Conservation (phyloP, 2,329 filamentous ascomycete species). For the Aspergillus calidoustus region DNA sequence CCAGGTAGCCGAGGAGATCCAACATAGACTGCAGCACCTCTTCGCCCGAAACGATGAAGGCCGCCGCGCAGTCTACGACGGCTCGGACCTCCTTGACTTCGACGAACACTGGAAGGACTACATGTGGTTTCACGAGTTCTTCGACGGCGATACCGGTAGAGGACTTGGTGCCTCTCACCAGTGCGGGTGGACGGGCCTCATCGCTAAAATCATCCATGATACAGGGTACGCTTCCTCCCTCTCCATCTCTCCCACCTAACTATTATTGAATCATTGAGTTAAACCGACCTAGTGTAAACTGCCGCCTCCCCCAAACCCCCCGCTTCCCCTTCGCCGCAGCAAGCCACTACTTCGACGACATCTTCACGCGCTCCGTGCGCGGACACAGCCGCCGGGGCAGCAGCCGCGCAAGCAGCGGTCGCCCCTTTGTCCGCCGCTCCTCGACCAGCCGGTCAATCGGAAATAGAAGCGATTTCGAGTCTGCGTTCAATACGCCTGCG, state of each 20-base stretch:
- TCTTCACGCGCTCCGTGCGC: slow-evolving; percentile 65
- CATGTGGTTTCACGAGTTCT: slow-evolving; percentile 97
- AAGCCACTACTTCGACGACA: slow-evolving; percentile 93
- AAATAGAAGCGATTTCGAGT: slow-evolving; percentile 76
- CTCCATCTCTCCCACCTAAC: neutral
- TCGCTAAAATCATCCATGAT: slow-evolving; percentile 97
- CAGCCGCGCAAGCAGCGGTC: slow-evolving; percentile 50
- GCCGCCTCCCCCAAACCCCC: slow-evolving; percentile 89
- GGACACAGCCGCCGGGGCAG: slow-evolving; percentile 42
- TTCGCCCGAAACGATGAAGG: slow-evolving; percentile 85
- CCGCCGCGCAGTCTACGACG: slow-evolving; percentile 83
- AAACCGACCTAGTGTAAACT: slow-evolving; percentile 71
- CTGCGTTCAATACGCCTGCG: slow-evolving; percentile 41
- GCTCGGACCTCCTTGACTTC: slow-evolving; percentile 84
- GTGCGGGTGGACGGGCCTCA: slow-evolving; percentile 93
- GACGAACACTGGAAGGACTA: slow-evolving; percentile 92
- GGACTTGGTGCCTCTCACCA: slow-evolving; percentile 92
- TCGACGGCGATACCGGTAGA: slow-evolving; percentile 87
- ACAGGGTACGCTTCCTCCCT: slow-evolving; percentile 71
- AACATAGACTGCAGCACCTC: slow-evolving; percentile 90
- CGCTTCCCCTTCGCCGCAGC: slow-evolving; percentile 83
- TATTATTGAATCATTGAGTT: slow-evolving; percentile 37
- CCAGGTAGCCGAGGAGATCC: slow-evolving; percentile 91
- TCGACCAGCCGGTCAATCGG: slow-evolving; percentile 85
- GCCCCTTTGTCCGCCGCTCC: slow-evolving; percentile 70